Evolutionary conservation across 192 early-diverging fungal genomes (phyloP), one percentile per base, ranked within the genome.

Genomic region (Rhizophagus clarus): DNA sequence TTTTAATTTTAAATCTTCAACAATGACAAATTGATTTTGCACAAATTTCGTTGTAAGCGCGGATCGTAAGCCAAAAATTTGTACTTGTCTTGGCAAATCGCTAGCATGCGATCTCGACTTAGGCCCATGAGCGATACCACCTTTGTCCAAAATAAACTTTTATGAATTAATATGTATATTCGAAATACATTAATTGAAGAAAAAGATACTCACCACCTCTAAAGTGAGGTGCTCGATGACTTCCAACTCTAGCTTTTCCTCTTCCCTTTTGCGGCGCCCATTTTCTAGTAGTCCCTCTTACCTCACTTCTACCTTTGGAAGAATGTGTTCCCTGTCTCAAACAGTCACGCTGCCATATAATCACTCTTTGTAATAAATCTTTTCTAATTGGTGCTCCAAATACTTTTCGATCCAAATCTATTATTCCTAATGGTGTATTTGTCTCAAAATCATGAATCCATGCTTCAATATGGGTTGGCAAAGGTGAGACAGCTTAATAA

Each of bases 191-290:
- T 20, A 47, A 12, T 37, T 9, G 29, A 15, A 24, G 24, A 61
- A 37, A 51, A 28, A 31, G 4, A 63, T 69, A 79, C 45, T 64
- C 84, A 94, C 94, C 97, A 85, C 97, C 97, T 29, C 90, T 86
- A 81, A 90, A 93, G 82, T 97, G 95, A 40, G 97, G 95, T 31
- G 96, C 94, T 29, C 96, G 88, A 34, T 92, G 69, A 2, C 92
- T 92, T 31, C 96, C 95, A 26, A 95, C 91, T 77, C 97, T 88
- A n/a, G 97, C 96, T 82, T 88, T 90, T 82, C 97, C 97, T 37
- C 96, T 89, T 20, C 97, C 97, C 85, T 98, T 98, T 83, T 98
- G 97, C 42, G 93, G 95, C 66, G 92, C 91, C 15, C 88, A 85
- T 85, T 98, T 98, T 61, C 90, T 83, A 56, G 92, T 90, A 1